These are phyloP conservation scores for Phytophthora idaei DNA, from an alignment of 352 stramenopile species.

Conservation along the genomic window DNA sequence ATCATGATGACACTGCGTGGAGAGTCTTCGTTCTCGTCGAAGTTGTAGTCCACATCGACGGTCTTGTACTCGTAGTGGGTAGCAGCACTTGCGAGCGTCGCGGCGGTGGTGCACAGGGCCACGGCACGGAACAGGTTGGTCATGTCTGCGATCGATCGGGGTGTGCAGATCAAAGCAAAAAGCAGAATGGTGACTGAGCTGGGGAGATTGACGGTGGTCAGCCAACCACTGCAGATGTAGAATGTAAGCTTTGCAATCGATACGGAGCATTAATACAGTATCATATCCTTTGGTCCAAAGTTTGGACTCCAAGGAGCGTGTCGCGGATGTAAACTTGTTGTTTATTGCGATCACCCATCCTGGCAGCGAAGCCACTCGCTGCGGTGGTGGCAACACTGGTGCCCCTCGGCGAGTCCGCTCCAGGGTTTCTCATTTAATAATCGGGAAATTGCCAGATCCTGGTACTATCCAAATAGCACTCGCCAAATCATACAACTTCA, in stretches of 20 bases:
- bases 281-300: constrained; percentile 1
- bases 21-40: constrained; percentile 50
- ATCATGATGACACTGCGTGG: constrained; percentile 74
- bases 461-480: no score
- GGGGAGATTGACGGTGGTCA: constrained; percentile 1
- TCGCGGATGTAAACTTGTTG: constrained; percentile 11
- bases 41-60: constrained; percentile 62
- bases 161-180: constrained; percentile 13
- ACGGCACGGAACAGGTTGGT: constrained; percentile 5
- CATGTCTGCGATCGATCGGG: constrained; percentile 2
- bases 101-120: constrained; percentile 23
- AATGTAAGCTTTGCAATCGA: constrained; percentile 11
- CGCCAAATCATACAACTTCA: no score
- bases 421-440: no score
- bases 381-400: not conserved
- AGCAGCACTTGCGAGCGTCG: constrained; percentile 31
- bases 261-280: constrained; percentile 2
- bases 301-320: not conserved
- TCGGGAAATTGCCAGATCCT: no score
- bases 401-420: no score
- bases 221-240: constrained; percentile 2
- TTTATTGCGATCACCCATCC: not conserved
- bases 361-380: not conserved
- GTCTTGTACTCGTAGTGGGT: constrained; percentile 67
- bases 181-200: constrained; percentile 11